These are phyloP conservation scores for Beta macrorhiza DNA, from an alignment of 179 eudicot genomes.

Conservation along the genomic window DNA sequence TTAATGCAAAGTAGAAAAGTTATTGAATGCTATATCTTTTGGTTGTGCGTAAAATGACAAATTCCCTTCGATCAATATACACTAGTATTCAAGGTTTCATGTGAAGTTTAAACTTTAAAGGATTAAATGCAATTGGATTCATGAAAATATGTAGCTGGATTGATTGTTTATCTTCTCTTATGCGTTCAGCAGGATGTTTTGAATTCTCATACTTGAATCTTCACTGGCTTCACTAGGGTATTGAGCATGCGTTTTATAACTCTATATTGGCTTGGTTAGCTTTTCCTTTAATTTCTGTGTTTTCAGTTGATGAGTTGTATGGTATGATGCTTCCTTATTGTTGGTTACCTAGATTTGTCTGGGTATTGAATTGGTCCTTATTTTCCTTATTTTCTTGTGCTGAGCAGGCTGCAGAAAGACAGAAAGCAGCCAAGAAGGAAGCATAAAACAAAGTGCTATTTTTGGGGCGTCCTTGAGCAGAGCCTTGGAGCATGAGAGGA, in stretches of 20 bases:
- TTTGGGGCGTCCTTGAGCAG: not conserved
- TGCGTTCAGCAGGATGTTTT: too few relatives aligned
- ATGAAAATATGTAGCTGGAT: not conserved
- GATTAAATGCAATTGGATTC: not conserved
- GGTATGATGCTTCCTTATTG: not conserved
- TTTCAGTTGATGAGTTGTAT: not conserved
- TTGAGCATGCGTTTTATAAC: too few relatives aligned
- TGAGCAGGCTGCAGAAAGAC: conserved; percentile 7
- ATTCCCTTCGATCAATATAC: not conserved
- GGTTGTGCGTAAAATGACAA: not conserved
- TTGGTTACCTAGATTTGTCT: not conserved
- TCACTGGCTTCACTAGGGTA: too few relatives aligned
- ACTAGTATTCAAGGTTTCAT: not conserved
- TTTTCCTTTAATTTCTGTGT: not conserved
- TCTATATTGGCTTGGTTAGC: not conserved
- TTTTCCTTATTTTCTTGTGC: not conserved
- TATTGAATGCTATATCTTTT: not conserved
- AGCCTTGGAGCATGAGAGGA: too few relatives aligned
- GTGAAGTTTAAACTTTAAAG: not conserved
- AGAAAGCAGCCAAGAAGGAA: not conserved
- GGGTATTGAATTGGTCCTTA: not conserved
- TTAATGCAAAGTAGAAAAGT: not conserved
- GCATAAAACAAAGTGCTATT: not conserved
- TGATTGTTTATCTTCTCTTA: not conserved
- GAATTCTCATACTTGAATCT: not conserved